Evolutionary conservation across 768 basidiomycete species (phyloP).

Genomic region (Artomyces pyxidatus): DNA sequence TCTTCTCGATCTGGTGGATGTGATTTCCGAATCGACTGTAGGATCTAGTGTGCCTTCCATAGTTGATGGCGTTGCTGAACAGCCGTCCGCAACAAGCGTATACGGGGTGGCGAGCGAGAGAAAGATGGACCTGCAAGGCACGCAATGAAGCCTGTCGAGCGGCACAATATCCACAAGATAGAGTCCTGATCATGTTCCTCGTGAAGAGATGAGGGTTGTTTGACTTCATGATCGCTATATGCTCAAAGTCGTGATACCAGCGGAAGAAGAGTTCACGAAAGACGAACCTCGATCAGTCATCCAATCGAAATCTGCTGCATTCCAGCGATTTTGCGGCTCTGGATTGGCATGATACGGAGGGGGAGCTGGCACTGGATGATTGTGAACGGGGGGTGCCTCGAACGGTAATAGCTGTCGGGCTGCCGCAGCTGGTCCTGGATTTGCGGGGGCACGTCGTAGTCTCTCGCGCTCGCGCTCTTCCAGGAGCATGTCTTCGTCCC

Average conservation of each 20-base stretch:
- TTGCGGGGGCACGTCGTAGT: slow-evolving; percentile 15
- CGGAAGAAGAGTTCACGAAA: slow-evolving; percentile 3
- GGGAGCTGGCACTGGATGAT: background rate
- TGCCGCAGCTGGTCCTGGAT: background rate
- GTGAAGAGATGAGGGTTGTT: slow-evolving; percentile 18
- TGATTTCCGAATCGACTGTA: too few relatives aligned
- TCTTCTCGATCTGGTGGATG: too few relatives aligned
- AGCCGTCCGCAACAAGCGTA: slow-evolving; percentile 23
- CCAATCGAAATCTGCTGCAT: slow-evolving; percentile 12
- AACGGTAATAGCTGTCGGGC: background rate
- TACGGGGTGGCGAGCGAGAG: slow-evolving; percentile 17
- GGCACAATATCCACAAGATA: slow-evolving; percentile 22
- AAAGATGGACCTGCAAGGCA: slow-evolving; percentile 21
- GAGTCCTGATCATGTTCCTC: slow-evolving; percentile 16
- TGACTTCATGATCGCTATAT: background rate
- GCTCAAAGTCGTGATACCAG: background rate
- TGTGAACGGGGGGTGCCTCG: background rate
- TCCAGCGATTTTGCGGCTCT: too few relatives aligned
- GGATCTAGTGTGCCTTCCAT: slow-evolving; percentile 19
- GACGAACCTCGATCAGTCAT: slow-evolving; percentile 16
- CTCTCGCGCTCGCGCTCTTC: slow-evolving; percentile 24
- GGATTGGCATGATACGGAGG: background rate
- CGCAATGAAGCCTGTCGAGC: slow-evolving; percentile 18
- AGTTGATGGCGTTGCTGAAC: slow-evolving; percentile 19
- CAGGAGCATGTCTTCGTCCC: slow-evolving; percentile 31